These are phyloP conservation scores for Penicillium verhagenii DNA, from an alignment of 495 filamentous ascomycete genomes.

Conservation along the genomic window DNA sequence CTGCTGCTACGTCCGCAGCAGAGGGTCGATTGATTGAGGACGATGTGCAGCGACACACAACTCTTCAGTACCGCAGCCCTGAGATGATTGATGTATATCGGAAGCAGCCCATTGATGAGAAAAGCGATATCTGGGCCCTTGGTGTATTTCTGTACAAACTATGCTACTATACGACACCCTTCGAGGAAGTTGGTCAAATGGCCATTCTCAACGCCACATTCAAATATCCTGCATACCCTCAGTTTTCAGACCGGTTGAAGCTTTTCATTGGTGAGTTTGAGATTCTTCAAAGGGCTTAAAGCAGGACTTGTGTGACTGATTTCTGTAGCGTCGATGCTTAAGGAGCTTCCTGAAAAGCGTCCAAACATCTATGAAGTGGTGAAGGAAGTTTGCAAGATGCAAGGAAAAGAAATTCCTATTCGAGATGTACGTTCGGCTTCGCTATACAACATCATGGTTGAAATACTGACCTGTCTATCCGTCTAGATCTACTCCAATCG, in stretches of 20 bases:
- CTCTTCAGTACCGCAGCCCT: slow-evolving; percentile 93
- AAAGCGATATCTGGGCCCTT: slow-evolving; percentile 97
- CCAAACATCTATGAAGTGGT: slow-evolving; percentile 95
- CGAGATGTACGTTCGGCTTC: slow-evolving; percentile 70
- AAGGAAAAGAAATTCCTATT: slow-evolving; percentile 83
- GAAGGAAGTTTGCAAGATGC: slow-evolving; percentile 81
- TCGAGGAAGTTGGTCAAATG: slow-evolving; percentile 95
- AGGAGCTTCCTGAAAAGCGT: slow-evolving; percentile 74
- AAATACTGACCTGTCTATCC: slow-evolving; percentile 18
- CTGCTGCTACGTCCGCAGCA: slow-evolving; percentile 77
- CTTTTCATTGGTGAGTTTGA: slow-evolving; percentile 76
- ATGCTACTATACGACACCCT: slow-evolving; percentile 98
- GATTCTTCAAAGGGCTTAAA: not conserved
- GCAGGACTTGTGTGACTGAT: not conserved
- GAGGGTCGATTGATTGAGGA: slow-evolving; percentile 93
- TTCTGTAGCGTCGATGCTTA: slow-evolving; percentile 77
- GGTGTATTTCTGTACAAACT: slow-evolving; percentile 96
- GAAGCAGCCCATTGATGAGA: slow-evolving; percentile 96
- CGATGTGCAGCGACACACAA: slow-evolving; percentile 95
- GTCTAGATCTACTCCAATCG: slow-evolving; percentile 77
- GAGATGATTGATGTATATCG: slow-evolving; percentile 99
- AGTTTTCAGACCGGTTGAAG: slow-evolving; percentile 88
- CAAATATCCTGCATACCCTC: slow-evolving; percentile 84
- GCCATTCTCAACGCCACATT: slow-evolving; percentile 97
- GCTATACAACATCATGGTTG: not conserved